phyloP scores from a whole-genome alignment of 352 stramenopile genomes.

The Globisporangium lucens region DNA sequence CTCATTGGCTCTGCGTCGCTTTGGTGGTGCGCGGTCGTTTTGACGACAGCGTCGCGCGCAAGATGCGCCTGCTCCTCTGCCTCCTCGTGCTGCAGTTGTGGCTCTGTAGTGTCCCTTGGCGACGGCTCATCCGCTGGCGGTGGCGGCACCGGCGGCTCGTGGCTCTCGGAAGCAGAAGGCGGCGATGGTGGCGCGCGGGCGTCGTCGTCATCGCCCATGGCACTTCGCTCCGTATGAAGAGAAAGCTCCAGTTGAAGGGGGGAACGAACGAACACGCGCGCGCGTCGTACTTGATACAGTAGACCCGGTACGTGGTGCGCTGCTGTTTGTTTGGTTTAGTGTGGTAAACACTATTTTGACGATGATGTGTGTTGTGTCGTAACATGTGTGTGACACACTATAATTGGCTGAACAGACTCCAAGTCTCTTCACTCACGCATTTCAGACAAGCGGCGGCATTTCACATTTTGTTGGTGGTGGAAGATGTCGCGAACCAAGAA shows the following conservation, averaged over 20 bases:
- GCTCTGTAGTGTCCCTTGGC: not conserved
- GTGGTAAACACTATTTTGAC: too few species aligned
- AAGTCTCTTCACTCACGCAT: not conserved
- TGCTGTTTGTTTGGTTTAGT: not conserved
- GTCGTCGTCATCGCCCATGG: slow-evolving; percentile 2
- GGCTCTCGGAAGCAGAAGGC: not conserved
- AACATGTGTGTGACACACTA: not conserved
- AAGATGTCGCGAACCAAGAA: slow-evolving; percentile 24
- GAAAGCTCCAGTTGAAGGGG: slow-evolving; percentile 16
- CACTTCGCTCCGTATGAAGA: slow-evolving; percentile 3
- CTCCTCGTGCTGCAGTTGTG: not conserved
- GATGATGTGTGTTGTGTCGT: not conserved
- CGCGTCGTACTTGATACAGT: not conserved
- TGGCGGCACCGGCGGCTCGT: not conserved
- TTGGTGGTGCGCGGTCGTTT: slow-evolving; percentile 1
- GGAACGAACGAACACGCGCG: not conserved
- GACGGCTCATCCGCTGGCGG: not conserved
- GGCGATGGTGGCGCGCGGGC: not conserved
- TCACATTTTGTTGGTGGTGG: slow-evolving; percentile 6
- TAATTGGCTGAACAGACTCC: not conserved
- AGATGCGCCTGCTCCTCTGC: not conserved
- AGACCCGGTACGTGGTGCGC: not conserved
- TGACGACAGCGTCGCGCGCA: not conserved
- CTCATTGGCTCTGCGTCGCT: slow-evolving; percentile 1
- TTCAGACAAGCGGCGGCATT: not conserved